Evolutionary conservation across 345 rosid species (phyloP).

Genomic region (Corchorus capsularis): DNA sequence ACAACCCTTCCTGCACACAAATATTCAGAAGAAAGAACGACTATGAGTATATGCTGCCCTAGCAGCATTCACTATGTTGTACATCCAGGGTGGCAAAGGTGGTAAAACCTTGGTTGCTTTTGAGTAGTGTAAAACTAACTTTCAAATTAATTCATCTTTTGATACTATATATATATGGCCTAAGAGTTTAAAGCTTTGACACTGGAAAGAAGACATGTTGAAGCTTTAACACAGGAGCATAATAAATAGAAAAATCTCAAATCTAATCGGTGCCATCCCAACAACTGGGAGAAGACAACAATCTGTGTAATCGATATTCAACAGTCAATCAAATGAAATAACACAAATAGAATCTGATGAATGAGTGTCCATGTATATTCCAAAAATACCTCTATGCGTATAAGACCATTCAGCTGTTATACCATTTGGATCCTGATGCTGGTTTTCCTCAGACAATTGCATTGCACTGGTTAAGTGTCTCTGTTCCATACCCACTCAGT

Average conservation of each 20-base stretch:
- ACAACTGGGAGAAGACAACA: no score
- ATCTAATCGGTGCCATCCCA: no score
- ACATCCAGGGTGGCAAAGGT: background rate
- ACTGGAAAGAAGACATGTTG: background rate
- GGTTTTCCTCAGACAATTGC: slow-evolving; percentile 22
- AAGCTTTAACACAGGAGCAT: no score
- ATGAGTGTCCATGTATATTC: background rate
- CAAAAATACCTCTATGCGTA: slow-evolving; percentile 15
- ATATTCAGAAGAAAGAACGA: background rate
- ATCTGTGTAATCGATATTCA: background rate
- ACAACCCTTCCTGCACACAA: slow-evolving; percentile 30
- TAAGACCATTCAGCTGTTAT: slow-evolving; percentile 11
- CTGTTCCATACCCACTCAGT: slow-evolving; percentile 26
- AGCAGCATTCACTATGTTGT: background rate
- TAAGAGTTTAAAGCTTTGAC: no score
- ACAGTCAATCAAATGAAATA: background rate
- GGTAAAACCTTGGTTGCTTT: no score
- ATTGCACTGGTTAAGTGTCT: slow-evolving; percentile 10
- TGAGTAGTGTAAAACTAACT: no score
- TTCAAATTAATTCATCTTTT: no score
- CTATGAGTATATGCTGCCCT: background rate
- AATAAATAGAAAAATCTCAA: no score
- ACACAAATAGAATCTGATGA: background rate
- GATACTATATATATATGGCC: no score
- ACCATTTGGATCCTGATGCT: slow-evolving; percentile 12